Evolutionary conservation across 2,329 filamentous ascomycete species (phyloP).

Genomic region (Fusarium temperatum): DNA sequence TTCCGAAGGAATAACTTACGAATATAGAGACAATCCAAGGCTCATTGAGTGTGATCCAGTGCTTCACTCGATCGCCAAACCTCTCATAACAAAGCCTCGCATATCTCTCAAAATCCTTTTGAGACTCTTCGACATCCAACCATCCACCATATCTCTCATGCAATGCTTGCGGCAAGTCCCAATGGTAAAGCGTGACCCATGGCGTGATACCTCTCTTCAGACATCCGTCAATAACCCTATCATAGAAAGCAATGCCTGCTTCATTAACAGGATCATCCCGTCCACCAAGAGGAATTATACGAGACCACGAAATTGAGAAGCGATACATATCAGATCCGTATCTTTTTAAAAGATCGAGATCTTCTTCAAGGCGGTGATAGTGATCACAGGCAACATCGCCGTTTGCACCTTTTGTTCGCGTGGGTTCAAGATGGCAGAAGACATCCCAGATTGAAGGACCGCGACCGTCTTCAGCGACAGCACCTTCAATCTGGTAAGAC

Average conservation of each 20-base stretch:
- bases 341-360: constrained; percentile 67
- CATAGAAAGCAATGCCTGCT: constrained; percentile 67
- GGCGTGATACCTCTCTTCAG: constrained; percentile 65
- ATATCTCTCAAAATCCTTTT: constrained; percentile 49
- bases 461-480: constrained; percentile 51
- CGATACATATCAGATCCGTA: constrained; percentile 69
- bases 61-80: constrained; percentile 53
- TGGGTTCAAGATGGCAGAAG: constrained; percentile 52
- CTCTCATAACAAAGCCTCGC: constrained; percentile 49
- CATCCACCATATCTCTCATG: constrained; percentile 50
- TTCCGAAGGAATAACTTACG: neutral
- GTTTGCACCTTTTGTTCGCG: constrained; percentile 51
- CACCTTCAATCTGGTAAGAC: constrained; percentile 57
- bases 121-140: constrained; percentile 45
- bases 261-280: constrained; percentile 70
- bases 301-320: constrained; percentile 73
- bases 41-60: constrained; percentile 54
- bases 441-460: constrained; percentile 56
- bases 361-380: constrained; percentile 56
- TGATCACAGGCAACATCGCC: constrained; percentile 60
- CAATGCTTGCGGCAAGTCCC: constrained; percentile 58
- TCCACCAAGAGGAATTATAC: constrained; percentile 71
- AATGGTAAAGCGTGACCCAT: constrained; percentile 71
- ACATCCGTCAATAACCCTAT: constrained; percentile 67
- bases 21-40: constrained; percentile 52